Percentiles rank a stretch among this genome's conserved stretches.
Evolutionary conservation across 2,329 filamentous ascomycete genomes (phyloP).

Genomic region (Trichoderma citrinoviride): DNA sequence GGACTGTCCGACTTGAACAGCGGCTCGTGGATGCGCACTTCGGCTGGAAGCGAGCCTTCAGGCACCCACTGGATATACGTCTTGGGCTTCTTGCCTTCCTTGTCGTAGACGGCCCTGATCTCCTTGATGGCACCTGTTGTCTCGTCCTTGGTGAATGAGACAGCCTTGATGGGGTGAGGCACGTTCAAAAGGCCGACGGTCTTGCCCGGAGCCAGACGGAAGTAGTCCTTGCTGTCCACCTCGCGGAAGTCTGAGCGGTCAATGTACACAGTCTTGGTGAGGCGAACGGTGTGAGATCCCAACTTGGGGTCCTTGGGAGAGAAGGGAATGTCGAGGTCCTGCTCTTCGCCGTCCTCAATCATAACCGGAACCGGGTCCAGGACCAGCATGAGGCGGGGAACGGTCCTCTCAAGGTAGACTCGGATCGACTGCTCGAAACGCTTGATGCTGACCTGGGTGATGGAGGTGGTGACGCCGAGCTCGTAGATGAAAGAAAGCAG

Average conservation of each 20-base stretch:
- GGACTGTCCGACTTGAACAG: conserved; percentile 83
- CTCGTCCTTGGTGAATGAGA: conserved; percentile 65
- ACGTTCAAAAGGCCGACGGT: conserved; percentile 71
- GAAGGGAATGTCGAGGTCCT: conserved; percentile 71
- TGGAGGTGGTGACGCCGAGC: conserved; percentile 81
- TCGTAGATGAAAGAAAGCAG: conserved; percentile 89
- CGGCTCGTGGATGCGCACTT: conserved; percentile 71
- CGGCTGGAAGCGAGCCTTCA: conserved; percentile 61
- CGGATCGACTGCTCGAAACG: conserved; percentile 86
- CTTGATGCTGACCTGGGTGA: conserved; percentile 73
- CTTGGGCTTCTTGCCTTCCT: conserved; percentile 68
- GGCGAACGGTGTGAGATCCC: conserved; percentile 57
- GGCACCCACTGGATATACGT: conserved; percentile 83
- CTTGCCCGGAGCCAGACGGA: conserved; percentile 75
- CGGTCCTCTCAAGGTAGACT: conserved; percentile 81
- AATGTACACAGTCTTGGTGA: conserved; percentile 61
- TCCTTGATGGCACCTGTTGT: conserved; percentile 62
- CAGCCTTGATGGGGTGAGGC: conserved; percentile 67
- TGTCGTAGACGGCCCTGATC: conserved; percentile 62
- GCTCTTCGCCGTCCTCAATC: conserved; percentile 65
- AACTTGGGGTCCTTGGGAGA: conserved; percentile 73
- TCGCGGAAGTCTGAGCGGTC: conserved; percentile 69
- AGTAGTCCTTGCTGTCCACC: conserved; percentile 70
- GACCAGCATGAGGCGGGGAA: conserved; percentile 85
- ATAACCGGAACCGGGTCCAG: conserved; percentile 80